A percentile compares a stretch with the other conserved stretches of the same genome.
These are phyloP conservation scores for Amoeboradix gromovi DNA, from an alignment of 371 early-diverging fungal genomes.

Conservation along the genomic window DNA sequence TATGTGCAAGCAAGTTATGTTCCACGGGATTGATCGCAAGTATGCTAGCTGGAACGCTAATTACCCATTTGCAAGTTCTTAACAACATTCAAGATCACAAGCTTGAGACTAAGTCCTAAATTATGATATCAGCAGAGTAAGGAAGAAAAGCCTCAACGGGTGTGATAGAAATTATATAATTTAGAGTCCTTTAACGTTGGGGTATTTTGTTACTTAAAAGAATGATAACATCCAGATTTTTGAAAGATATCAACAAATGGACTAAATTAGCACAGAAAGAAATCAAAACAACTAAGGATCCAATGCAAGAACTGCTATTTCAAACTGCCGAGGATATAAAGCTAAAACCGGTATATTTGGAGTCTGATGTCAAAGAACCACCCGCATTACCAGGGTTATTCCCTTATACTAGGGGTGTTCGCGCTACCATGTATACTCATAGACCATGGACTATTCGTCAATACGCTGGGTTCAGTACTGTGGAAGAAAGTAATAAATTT, in stretches of 20 bases:
- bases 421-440: slow-evolving; percentile 59
- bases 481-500: slow-evolving; percentile 51
- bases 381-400: slow-evolving; percentile 31
- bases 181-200: no score
- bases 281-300: slow-evolving; percentile 41
- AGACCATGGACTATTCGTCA: slow-evolving; percentile 52
- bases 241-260: slow-evolving; percentile 31
- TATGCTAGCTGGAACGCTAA: no score
- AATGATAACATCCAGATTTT: no score
- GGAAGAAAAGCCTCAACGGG: no score
- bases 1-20: no score
- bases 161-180: no score
- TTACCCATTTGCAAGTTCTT: no score
- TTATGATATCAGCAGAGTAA: no score
- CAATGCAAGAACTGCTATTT: slow-evolving; percentile 33
- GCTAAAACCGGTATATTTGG: slow-evolving; percentile 52
- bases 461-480: slow-evolving; percentile 65
- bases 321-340: slow-evolving; percentile 45
- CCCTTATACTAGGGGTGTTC: slow-evolving; percentile 55
- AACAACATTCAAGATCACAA: no score
- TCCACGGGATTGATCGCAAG: no score
- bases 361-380: slow-evolving; percentile 21
- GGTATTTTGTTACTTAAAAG: no score
- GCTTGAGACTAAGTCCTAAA: no score
- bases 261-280: slow-evolving; percentile 36